Conservation (phyloP, 305 asterid species). For the Rubia tinctorum region DNA sequence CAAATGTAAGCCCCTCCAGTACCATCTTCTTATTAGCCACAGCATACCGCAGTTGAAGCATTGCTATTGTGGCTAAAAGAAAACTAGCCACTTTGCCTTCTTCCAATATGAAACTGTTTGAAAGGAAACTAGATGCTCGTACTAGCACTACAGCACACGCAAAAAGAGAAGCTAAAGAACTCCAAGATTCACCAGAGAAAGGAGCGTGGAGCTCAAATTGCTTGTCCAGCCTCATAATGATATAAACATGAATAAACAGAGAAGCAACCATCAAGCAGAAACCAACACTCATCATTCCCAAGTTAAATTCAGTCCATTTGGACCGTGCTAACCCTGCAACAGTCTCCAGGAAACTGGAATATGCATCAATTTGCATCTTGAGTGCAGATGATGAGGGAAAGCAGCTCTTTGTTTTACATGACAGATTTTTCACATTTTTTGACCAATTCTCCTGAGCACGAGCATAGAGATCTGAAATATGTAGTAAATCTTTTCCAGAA, state of each 20-base stretch:
- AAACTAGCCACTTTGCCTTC: conserved; percentile 94
- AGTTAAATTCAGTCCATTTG: conserved; percentile 92
- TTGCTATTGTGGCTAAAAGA: conserved; percentile 83
- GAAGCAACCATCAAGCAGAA: conserved; percentile 68
- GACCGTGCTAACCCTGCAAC: conserved; percentile 90
- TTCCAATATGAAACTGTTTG: conserved; percentile 93
- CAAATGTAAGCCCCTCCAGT: conserved; percentile 66
- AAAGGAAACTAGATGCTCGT: conserved; percentile 85
- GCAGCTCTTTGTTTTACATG: conserved; percentile 29
- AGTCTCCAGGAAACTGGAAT: conserved; percentile 60
- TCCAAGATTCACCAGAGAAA: conserved; percentile 33
- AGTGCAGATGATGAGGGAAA: conserved; percentile 35
- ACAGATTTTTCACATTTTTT: conserved; percentile 39
- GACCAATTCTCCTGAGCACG: conserved; percentile 76
- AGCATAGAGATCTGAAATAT: conserved; percentile 60
- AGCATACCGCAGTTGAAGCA: conserved; percentile 67
- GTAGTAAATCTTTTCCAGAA: conserved; percentile 74
- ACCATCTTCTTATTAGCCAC: conserved; percentile 50
- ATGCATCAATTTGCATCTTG: conserved; percentile 64
- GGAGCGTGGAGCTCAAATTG: conserved; percentile 34
- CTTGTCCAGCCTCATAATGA: conserved; percentile 59
- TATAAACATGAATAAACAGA: conserved; percentile 44
- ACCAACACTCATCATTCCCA: conserved; percentile 79
- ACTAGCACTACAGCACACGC: conserved; percentile 55
- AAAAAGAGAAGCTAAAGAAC: conserved; percentile 40